phyloP scores from a whole-genome alignment of 2,329 filamentous ascomycete species.

The Epichloe uncinata region DNA sequence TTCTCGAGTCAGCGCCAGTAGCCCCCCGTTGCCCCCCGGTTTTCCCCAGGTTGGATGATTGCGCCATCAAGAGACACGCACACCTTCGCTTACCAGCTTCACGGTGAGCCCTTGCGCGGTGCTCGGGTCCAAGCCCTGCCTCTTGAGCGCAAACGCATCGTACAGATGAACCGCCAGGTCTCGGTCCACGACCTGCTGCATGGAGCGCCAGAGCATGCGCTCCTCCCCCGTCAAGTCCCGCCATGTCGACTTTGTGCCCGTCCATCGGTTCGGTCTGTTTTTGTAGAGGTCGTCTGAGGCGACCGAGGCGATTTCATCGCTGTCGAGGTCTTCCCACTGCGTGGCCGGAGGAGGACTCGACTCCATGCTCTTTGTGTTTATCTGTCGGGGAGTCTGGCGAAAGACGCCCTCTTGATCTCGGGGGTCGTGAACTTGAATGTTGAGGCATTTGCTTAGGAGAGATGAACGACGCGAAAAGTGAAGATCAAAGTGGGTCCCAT shows the following conservation, averaged over 20 bases:
- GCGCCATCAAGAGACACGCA: no score
- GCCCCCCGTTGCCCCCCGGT: no score
- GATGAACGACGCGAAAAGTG: no score
- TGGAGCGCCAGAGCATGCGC: slow-evolving; percentile 45
- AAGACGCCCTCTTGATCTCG: no score
- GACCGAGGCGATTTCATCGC: slow-evolving; percentile 32
- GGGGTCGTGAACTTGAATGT: no score
- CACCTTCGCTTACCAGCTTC: slow-evolving; percentile 11
- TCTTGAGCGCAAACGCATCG: slow-evolving; percentile 58
- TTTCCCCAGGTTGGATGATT: no score
- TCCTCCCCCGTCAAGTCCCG: slow-evolving; percentile 45
- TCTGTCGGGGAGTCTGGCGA: not conserved
- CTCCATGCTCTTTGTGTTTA: not conserved
- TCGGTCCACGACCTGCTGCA: slow-evolving; percentile 48
- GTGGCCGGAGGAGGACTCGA: not conserved
- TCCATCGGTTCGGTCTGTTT: slow-evolving; percentile 57
- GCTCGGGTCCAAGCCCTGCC: slow-evolving; percentile 13
- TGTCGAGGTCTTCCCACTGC: slow-evolving; percentile 30
- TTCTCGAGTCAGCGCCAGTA: not conserved
- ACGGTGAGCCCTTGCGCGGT: slow-evolving; percentile 16
- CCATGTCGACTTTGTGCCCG: slow-evolving; percentile 57
- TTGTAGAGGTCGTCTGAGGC: slow-evolving; percentile 32
- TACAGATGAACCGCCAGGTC: slow-evolving; percentile 69
- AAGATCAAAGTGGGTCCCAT: not conserved
- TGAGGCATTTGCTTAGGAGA: no score